Percentiles rank a stretch among this genome's conserved stretches.
These are phyloP conservation scores for Solanum habrochaites DNA, from an alignment of 257 asterid species.

Conservation along the genomic window DNA sequence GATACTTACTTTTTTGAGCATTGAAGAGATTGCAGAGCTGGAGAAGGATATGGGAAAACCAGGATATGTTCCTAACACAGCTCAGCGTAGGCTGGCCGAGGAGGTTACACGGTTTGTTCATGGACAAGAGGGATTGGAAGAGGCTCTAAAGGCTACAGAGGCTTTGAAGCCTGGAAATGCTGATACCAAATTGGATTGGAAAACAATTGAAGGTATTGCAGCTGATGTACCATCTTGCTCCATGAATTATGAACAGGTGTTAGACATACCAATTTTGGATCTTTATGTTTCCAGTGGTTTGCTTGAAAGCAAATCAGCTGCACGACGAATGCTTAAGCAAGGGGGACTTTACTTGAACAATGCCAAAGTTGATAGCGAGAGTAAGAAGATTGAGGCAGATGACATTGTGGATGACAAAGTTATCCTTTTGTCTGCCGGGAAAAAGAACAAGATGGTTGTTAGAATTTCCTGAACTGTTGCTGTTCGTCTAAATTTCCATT, in stretches of 20 bases:
- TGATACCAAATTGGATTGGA: constrained; percentile 50
- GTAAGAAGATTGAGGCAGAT: constrained; percentile 56
- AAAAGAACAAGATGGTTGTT: constrained; percentile 90
- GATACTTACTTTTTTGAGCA: constrained; percentile 58
- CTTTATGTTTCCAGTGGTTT: constrained; percentile 56
- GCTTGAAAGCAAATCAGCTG: constrained; percentile 87
- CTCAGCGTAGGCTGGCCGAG: constrained; percentile 83
- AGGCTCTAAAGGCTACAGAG: constrained; percentile 77
- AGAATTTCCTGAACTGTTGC: constrained; percentile 35
- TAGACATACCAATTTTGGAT: constrained; percentile 49
- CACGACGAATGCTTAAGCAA: constrained; percentile 75
- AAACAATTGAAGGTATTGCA: constrained; percentile 60
- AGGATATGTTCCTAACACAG: constrained; percentile 58
- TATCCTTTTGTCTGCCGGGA: constrained; percentile 81
- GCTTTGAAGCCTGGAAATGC: constrained; percentile 81
- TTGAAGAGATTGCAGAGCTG: constrained; percentile 53
- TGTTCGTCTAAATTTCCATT: not conserved
- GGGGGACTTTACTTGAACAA: constrained; percentile 91
- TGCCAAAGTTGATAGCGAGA: constrained; percentile 60
- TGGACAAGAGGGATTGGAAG: constrained; percentile 64
- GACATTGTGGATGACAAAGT: constrained; percentile 75
- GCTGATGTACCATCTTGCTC: constrained; percentile 69
- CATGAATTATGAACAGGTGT: constrained; percentile 36
- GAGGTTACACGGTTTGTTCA: constrained; percentile 94
- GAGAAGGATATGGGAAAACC: constrained; percentile 45